Percentiles rank a stretch among this genome's conserved stretches.
These are phyloP conservation scores for Oryza nivara DNA, from an alignment of 176 grass and related monocot genomes.

Conservation along the genomic window DNA sequence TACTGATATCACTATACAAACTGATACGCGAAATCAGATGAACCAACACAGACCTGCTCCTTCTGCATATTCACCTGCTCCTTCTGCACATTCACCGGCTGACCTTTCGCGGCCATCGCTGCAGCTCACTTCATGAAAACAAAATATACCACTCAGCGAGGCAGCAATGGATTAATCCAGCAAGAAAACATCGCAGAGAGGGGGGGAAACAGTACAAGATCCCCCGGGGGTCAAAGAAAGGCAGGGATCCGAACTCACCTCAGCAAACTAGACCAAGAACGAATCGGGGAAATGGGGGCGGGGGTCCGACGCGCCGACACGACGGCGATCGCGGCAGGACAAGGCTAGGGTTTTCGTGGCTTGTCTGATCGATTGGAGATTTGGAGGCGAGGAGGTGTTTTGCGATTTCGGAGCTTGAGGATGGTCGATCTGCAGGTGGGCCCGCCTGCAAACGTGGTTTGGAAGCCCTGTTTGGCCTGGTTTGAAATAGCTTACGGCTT, in stretches of 20 bases:
- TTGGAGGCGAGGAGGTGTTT: not conserved
- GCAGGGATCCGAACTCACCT: not conserved
- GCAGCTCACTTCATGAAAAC: conserved; percentile 2
- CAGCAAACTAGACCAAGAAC: not conserved
- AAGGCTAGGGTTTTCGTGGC: not conserved
- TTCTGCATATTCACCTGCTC: conserved; percentile 45
- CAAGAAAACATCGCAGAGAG: not conserved
- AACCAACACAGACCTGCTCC: conserved; percentile 29
- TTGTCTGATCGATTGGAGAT: not conserved
- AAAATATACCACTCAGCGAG: not conserved
- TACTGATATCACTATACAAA: not conserved
- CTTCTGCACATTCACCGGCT: conserved; percentile 38
- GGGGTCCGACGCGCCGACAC: not conserved
- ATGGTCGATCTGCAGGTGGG: not conserved
- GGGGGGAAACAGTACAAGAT: not conserved
- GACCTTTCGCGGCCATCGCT: conserved; percentile 19
- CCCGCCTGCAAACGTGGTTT: too few species aligned
- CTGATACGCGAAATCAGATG: not conserved
- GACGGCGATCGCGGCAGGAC: not conserved
- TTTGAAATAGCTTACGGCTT: too few species aligned
- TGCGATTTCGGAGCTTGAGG: not conserved
- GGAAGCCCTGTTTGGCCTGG: too few species aligned
- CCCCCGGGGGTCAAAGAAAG: not conserved
- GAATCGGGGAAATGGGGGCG: not conserved
- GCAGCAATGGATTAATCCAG: not conserved